Conservation (phyloP, 106 monocot genomes). For the Cymbidium sinense region DNA sequence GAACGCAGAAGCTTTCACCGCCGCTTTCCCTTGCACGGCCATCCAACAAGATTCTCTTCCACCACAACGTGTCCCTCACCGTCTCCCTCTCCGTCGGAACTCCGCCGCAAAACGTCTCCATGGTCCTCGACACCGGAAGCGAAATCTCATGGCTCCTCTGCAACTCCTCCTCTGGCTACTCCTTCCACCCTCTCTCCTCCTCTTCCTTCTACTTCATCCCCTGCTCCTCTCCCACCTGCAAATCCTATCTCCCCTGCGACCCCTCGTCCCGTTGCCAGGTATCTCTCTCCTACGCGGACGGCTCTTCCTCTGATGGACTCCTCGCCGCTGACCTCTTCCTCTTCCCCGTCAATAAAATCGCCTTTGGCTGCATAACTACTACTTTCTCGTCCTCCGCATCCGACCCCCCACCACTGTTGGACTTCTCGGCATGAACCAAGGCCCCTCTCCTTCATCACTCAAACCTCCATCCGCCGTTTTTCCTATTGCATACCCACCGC, state of each 20-base stretch:
- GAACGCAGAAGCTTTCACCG: constrained; percentile 19
- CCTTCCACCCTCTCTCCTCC: neutral
- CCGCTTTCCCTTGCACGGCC: constrained; percentile 11
- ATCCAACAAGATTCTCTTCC: constrained; percentile 44
- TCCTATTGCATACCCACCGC: constrained; percentile 85
- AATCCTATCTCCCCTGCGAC: constrained; percentile 30
- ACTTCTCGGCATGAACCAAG: constrained; percentile 88
- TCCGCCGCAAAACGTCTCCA: constrained; percentile 61
- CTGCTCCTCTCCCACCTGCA: constrained; percentile 5
- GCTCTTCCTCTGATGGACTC: constrained; percentile 63
- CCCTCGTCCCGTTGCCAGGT: constrained; percentile 49
- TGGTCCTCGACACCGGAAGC: constrained; percentile 70
- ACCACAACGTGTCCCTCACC: constrained; percentile 46
- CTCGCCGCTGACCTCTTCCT: constrained; percentile 62
- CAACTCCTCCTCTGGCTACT: constrained; percentile 6
- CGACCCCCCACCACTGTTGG: constrained; percentile 31
- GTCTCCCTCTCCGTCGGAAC: constrained; percentile 46
- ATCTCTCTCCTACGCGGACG: constrained; percentile 79
- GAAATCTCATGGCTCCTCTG: constrained; percentile 63
- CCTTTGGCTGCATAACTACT: constrained; percentile 71
- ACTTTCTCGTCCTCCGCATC: constrained; percentile 31
- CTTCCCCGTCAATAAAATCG: constrained; percentile 28
- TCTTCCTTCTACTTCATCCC: too few relatives aligned
- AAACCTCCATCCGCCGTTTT: constrained; percentile 58
- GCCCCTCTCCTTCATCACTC: constrained; percentile 74